Conservation (phyloP, 2,329 filamentous ascomycete species). For the Thielaviopsis punctulata region DNA sequence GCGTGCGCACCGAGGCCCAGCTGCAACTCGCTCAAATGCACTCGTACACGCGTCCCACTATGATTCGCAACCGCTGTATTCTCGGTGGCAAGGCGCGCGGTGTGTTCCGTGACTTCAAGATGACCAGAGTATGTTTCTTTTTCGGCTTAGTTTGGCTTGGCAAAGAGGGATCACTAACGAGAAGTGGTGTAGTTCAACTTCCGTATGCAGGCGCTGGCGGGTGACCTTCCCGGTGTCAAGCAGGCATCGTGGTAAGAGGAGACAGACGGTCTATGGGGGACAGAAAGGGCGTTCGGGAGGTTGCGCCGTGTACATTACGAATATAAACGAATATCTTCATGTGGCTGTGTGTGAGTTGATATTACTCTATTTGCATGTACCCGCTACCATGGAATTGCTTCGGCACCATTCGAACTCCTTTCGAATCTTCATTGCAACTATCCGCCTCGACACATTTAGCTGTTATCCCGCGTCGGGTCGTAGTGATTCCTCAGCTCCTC, state of each 20-base stretch:
- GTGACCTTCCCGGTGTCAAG: slow-evolving; percentile 77
- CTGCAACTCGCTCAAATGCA: slow-evolving; percentile 91
- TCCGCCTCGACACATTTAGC: not conserved
- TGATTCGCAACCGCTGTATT: slow-evolving; percentile 87
- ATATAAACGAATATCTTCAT: slow-evolving; percentile 3
- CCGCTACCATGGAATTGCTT: not conserved
- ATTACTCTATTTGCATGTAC: not conserved
- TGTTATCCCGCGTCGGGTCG: slow-evolving; percentile 9
- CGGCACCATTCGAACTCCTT: not conserved
- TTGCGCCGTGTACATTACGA: slow-evolving; percentile 9
- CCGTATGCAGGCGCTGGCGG: slow-evolving; percentile 70
- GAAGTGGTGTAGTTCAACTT: slow-evolving; percentile 61
- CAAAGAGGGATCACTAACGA: not conserved
- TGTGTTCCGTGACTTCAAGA: slow-evolving; percentile 83
- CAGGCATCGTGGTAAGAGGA: slow-evolving; percentile 82
- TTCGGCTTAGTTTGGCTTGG: not conserved
- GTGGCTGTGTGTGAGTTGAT: not conserved
- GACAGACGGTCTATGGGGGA: not conserved
- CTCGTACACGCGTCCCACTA: slow-evolving; percentile 80
- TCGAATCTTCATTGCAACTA: not conserved
- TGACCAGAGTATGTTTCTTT: slow-evolving; percentile 57
- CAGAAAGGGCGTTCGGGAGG: not conserved
- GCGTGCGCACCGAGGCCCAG: slow-evolving; percentile 79
- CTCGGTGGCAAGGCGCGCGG: slow-evolving; percentile 78
- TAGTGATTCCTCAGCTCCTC: slow-evolving; percentile 8